Percentiles rank a stretch among this genome's conserved stretches.
Conservation (phyloP, 1,284 basidiomycete species). For the Earliella scabrosa region DNA sequence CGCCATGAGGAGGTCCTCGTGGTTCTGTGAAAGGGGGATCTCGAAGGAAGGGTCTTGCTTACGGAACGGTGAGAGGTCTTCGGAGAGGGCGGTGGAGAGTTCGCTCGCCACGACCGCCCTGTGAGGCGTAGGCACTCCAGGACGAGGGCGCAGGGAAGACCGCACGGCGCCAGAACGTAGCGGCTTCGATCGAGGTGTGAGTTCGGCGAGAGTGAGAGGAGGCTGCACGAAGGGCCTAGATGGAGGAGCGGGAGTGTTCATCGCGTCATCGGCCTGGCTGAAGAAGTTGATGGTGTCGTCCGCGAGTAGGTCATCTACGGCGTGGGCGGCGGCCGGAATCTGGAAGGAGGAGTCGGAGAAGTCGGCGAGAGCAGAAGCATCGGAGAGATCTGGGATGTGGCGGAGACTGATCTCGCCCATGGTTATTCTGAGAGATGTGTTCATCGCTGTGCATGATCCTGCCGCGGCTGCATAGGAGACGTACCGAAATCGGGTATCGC, state of each 20-base stretch:
- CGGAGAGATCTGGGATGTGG: slow-evolving; percentile 32
- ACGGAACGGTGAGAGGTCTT: slow-evolving; percentile 30
- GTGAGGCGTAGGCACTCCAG: slow-evolving; percentile 29
- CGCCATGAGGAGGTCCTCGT: slow-evolving; percentile 21
- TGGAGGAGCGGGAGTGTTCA: slow-evolving; percentile 22
- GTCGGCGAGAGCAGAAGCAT: slow-evolving; percentile 23
- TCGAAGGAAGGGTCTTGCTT: slow-evolving; percentile 29
- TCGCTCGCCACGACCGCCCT: slow-evolving; percentile 25
- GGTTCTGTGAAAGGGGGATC: slow-evolving; percentile 17
- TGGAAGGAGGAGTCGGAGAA: slow-evolving; percentile 37
- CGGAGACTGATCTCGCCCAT: slow-evolving; percentile 33
- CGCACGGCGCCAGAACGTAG: slow-evolving; percentile 20
- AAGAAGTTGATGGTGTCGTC: slow-evolving; percentile 34
- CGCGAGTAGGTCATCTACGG: slow-evolving; percentile 28
- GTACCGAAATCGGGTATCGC: neutral
- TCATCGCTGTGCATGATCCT: too few relatives aligned
- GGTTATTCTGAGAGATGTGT: neutral
- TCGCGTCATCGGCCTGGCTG: slow-evolving; percentile 19
- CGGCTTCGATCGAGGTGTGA: slow-evolving; percentile 31
- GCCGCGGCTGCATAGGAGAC: neutral
- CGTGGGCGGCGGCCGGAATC: slow-evolving; percentile 27
- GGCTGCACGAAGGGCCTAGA: slow-evolving; percentile 9
- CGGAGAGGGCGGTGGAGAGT: slow-evolving; percentile 28
- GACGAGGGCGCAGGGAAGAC: slow-evolving; percentile 27
- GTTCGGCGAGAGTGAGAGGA: slow-evolving; percentile 31